Evolutionary conservation across 305 asterid species (phyloP).

Genomic region (Plantago coronopus): DNA sequence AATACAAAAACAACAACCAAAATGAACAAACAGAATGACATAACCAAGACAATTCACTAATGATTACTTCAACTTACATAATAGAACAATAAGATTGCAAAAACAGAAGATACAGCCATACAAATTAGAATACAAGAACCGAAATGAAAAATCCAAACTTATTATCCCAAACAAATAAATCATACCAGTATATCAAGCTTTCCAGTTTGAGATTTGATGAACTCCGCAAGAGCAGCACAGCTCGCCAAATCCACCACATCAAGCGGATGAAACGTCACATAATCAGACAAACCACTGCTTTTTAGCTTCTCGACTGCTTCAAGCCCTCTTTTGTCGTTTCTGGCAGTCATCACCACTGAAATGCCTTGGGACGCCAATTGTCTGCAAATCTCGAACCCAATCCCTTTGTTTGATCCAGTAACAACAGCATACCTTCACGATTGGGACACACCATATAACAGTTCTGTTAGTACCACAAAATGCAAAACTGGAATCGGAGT

Average conservation of each 20-base stretch:
- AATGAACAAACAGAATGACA: too few species aligned
- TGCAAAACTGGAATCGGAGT: background rate
- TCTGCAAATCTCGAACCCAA: slow-evolving; percentile 34
- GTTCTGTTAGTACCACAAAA: background rate
- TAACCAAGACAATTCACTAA: too few species aligned
- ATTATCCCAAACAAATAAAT: background rate
- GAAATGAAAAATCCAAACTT: background rate
- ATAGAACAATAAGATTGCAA: background rate
- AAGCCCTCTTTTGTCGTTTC: slow-evolving; percentile 33
- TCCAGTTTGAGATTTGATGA: slow-evolving; percentile 30
- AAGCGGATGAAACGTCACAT: slow-evolving; percentile 38
- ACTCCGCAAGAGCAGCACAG: slow-evolving; percentile 30
- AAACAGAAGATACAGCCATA: background rate
- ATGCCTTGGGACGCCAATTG: slow-evolving; percentile 36
- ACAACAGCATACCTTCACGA: slow-evolving; percentile 37
- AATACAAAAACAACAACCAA: background rate
- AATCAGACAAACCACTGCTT: slow-evolving; percentile 17
- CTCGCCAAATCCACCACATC: slow-evolving; percentile 33
- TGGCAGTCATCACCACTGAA: slow-evolving; percentile 38
- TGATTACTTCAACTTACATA: too few species aligned
- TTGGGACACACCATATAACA: background rate
- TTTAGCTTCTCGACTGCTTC: slow-evolving; percentile 38
- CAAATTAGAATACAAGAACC: background rate
- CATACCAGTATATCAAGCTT: slow-evolving; percentile 47
- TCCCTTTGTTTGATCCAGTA: slow-evolving; percentile 46